Percentiles rank a stretch among this genome's conserved stretches.
These are phyloP conservation scores for Dactylellina parvicollis DNA, from an alignment of 2,329 filamentous ascomycete species.

Conservation along the genomic window DNA sequence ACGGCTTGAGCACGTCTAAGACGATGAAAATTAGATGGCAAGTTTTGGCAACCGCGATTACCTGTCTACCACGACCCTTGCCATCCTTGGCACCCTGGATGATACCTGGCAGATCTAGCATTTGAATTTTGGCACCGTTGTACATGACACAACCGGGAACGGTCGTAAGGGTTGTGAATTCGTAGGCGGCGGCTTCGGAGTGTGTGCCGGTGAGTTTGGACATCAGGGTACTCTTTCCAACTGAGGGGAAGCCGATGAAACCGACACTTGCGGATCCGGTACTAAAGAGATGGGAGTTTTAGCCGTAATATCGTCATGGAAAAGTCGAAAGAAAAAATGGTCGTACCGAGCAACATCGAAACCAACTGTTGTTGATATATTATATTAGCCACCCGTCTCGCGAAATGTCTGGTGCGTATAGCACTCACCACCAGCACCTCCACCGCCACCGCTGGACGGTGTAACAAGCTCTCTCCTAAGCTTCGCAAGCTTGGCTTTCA, in stretches of 20 bases:
- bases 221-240: constrained; percentile 98
- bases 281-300: constrained; percentile 63
- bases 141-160: constrained; percentile 96
- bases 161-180: constrained; percentile 97
- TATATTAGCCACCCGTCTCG: neutral
- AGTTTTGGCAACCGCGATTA: constrained; percentile 98
- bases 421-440: constrained; percentile 74
- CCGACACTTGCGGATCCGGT: constrained; percentile 97
- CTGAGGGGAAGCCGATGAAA: constrained; percentile 97
- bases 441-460: constrained; percentile 79
- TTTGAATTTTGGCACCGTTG: constrained; percentile 97
- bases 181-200: constrained; percentile 95
- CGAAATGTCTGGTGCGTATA: constrained; percentile 19
- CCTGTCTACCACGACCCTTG: constrained; percentile 94
- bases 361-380: constrained; percentile 67
- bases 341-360: constrained; percentile 83
- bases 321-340: neutral
- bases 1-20: constrained; percentile 95
- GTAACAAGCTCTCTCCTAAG: constrained; percentile 95
- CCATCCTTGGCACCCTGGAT: constrained; percentile 99
- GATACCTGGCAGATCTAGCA: constrained; percentile 97
- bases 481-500: constrained; percentile 98
- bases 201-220: constrained; percentile 93
- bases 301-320: too few species aligned
- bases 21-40: constrained; percentile 99